These are phyloP conservation scores for Coniella lustricola DNA, from an alignment of 2,329 filamentous ascomycete genomes.

Conservation along the genomic window DNA sequence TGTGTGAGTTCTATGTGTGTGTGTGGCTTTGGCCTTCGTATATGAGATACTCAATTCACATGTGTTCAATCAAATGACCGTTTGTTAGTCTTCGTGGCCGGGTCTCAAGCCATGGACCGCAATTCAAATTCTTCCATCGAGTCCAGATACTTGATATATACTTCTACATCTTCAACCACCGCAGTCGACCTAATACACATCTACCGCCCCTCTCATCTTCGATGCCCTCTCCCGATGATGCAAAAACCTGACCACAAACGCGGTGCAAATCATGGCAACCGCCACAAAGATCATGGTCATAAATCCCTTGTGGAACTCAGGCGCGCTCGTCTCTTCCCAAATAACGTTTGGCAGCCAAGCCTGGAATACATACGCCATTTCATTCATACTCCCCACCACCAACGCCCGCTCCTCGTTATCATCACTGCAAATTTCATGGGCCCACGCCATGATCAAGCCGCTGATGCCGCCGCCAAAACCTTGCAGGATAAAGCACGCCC, in stretches of 20 bases:
- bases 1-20: too few species aligned
- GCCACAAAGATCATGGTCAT: slow-evolving; percentile 10
- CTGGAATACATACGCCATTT: slow-evolving; percentile 62
- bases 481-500: slow-evolving; percentile 53
- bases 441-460: slow-evolving; percentile 41
- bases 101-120: too few species aligned
- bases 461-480: slow-evolving; percentile 44
- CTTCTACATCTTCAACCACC: not conserved
- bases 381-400: slow-evolving; percentile 60
- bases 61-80: too few species aligned
- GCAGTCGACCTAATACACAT: not conserved
- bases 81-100: too few species aligned
- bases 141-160: not conserved
- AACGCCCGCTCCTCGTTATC: slow-evolving; percentile 59
- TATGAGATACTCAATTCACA: too few species aligned
- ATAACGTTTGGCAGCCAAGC: slow-evolving; percentile 62
- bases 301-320: slow-evolving; percentile 26
- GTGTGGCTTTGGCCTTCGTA: too few species aligned
- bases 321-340: slow-evolving; percentile 57
- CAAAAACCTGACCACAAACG: slow-evolving; percentile 2
- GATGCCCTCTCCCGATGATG: not conserved
- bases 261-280: not conserved
- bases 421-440: slow-evolving; percentile 41
- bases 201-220: not conserved
- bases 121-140: too few species aligned